phyloP scores from a whole-genome alignment of 306 rosid species.

The Purshia tridentata region DNA sequence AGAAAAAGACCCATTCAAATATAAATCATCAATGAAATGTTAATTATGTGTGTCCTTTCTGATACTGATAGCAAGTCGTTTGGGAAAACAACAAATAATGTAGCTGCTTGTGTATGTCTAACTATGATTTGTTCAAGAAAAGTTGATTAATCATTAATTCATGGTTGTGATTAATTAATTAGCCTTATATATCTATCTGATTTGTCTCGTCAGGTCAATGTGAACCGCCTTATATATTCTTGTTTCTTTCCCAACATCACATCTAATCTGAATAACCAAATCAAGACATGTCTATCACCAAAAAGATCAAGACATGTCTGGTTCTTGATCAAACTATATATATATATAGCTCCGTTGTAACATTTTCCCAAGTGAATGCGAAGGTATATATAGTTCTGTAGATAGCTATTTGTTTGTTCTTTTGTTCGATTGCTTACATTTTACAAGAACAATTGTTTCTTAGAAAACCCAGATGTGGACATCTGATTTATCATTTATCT shows the following conservation, averaged over 20 bases:
- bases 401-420: neutral
- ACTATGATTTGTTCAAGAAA: neutral
- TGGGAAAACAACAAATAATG: slow-evolving; percentile 13
- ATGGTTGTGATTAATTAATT: neutral
- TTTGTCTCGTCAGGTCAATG: neutral
- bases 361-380: neutral
- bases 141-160: neutral
- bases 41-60: no score
- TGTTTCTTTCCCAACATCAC: neutral
- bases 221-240: neutral
- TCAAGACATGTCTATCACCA: neutral
- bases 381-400: neutral
- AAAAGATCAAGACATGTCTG: neutral
- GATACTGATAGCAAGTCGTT: slow-evolving; percentile 13
- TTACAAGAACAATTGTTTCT: no score
- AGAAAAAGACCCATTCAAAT: no score
- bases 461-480: no score
- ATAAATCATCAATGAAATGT: no score
- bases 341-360: neutral
- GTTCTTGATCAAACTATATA: slow-evolving; percentile 1
- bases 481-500: no score
- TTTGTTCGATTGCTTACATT: no score
- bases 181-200: no score
- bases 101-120: neutral
- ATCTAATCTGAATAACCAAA: neutral